Base-by-base conservation (phyloP, 768 basidiomycete genomes). In the Neoboletus subvelutipes region DNA sequence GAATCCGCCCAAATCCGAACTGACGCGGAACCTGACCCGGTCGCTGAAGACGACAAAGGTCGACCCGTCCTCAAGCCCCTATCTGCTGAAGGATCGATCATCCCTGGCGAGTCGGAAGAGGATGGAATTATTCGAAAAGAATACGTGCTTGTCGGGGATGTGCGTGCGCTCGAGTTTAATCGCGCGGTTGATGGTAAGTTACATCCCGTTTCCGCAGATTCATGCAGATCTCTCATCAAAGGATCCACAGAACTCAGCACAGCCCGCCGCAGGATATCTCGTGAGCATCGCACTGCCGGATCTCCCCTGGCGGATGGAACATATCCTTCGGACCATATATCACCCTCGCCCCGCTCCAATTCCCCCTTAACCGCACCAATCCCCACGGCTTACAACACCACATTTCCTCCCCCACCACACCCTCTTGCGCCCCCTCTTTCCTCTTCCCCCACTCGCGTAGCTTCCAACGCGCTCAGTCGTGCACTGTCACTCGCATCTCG, bases 101-200 rank as follows among this genome's bases (percentile, higher is more conserved):
- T 91, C 50, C 90, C 90, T 12, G 90, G 90, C 4, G 90, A 92
- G 69, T 88, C 86, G 0, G 90, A 92, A 65, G 90, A 92, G 67
- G 90, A 92, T 66, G 88, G 88, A 0, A 76, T 86, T 49, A 77
- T 92, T 48, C 80, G 88, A 51, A 81, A 85, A 59, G 96, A 98
- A 66, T 99, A 99, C 64, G 96, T 98, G 0, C 82, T 99, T 1
- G 91, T 98, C 1, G 94, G 89, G 42, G 94, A 99, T 71, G 84
- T 83, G 52, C 81, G 87, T 49, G 91, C 91, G 2, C 90, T 98
- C 3, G 95, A 98, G 69, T 92, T 98, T 70, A 93, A 92, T 69
- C 84, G 85, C 17, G 83, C 93, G 3, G 88, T 96, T 2, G 96
- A 98, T 76, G 95, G 95, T 90, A 58, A 64, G 85, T 71, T 18